Conservation (phyloP, 1,284 basidiomycete species). For the Cystobasidium pallidum region DNA sequence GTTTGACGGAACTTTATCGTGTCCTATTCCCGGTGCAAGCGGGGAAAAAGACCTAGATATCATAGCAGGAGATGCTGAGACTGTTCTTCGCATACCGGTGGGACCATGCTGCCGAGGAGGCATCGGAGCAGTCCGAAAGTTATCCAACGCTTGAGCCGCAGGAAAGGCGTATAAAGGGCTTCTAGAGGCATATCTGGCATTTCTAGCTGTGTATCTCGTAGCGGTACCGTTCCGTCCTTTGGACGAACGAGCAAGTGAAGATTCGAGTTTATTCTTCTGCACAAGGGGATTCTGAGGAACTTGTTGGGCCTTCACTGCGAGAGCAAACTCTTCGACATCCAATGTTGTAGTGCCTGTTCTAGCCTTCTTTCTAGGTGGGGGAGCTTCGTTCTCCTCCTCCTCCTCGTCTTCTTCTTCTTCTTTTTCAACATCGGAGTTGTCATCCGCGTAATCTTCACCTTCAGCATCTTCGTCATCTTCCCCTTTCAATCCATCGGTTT, state of each 20-base stretch:
- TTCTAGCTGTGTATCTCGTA: constrained; percentile 10
- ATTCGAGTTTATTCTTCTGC: constrained; percentile 21
- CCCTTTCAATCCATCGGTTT: not conserved
- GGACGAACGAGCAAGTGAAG: not conserved
- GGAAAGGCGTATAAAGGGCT: constrained; percentile 23
- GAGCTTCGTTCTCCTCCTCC: constrained; percentile 3
- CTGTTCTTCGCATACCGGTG: not conserved
- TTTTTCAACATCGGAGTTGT: not conserved
- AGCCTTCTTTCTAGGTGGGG: not conserved
- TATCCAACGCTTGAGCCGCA: not conserved
- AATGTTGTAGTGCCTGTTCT: not conserved
- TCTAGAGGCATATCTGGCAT: constrained; percentile 25
- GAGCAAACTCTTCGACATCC: not conserved
- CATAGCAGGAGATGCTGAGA: constrained; percentile 12
- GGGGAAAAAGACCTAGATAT: constrained; percentile 10
- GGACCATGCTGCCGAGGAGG: not conserved
- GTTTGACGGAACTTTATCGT: not conserved
- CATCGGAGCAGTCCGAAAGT: constrained; percentile 8
- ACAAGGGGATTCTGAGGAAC: constrained; percentile 12
- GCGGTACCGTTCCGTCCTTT: not conserved
- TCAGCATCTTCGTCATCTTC: constrained; percentile 23
- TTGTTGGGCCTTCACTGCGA: not conserved
- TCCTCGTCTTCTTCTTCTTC: not conserved
- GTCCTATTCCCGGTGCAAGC: not conserved
- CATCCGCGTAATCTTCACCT: constrained; percentile 22